These are phyloP conservation scores for Umbelopsis ramanniana DNA, from an alignment of 192 early-diverging fungal genomes.

Conservation along the genomic window DNA sequence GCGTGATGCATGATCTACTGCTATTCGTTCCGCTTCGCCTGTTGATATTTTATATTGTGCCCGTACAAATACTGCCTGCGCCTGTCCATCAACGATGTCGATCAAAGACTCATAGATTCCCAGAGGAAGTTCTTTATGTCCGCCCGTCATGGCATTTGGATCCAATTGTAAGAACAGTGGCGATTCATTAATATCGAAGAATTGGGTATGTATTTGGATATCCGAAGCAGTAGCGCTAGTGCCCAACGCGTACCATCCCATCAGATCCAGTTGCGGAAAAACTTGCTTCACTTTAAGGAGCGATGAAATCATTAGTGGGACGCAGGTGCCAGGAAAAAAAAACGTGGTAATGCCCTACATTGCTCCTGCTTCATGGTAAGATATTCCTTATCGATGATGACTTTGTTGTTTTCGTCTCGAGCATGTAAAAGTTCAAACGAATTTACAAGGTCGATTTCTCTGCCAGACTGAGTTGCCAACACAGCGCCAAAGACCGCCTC, in stretches of 20 bases:
- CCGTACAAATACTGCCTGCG: constrained; percentile 66
- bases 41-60: constrained; percentile 79
- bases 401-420: constrained; percentile 41
- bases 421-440: constrained; percentile 75
- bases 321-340: neutral
- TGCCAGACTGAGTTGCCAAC: constrained; percentile 74
- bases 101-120: constrained; percentile 79
- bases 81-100: constrained; percentile 61
- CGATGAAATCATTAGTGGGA: too few relatives aligned
- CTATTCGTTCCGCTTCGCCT: constrained; percentile 85
- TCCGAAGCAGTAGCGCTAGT: constrained; percentile 61
- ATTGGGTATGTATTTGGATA: constrained; percentile 77
- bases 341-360: constrained; percentile 50
- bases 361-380: constrained; percentile 79
- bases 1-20: constrained; percentile 85
- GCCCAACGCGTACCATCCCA: constrained; percentile 88
- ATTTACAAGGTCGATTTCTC: constrained; percentile 85
- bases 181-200: constrained; percentile 74
- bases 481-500: constrained; percentile 70
- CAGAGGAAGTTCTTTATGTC: constrained; percentile 71
- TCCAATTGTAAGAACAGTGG: constrained; percentile 77
- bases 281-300: constrained; percentile 70
- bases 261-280: constrained; percentile 79
- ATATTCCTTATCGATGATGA: constrained; percentile 64
- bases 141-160: constrained; percentile 51